Base-by-base conservation (phyloP, 2,329 filamentous ascomycete species). In the Diaporthe vexans region DNA sequence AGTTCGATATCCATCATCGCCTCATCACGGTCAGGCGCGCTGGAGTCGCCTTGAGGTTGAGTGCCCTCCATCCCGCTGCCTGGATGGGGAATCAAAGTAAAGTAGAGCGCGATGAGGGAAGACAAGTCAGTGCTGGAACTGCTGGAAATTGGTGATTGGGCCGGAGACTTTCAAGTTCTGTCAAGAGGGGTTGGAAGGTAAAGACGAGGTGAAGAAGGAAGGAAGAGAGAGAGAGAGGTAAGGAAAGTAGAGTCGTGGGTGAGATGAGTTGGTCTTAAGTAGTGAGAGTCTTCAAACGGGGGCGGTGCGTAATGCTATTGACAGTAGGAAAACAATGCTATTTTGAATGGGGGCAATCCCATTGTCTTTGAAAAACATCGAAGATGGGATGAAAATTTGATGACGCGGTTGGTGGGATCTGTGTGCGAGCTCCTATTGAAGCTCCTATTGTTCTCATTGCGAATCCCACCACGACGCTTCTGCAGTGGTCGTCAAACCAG, bases 341-440 rank as follows among this genome's bases (percentile, higher is more conserved):
- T 54, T 33, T 17, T 40, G n/a, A 54, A 54, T 68, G 17, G 63
- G 33, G 37, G 4, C 15, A 26, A 8, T 68, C 33, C 21, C 48
- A 68, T 68, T 68, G 63, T 68, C 33, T 33, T 29, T 15, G 8
- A 54, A 21, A n/a, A 48, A 33, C 48, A 21, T 35, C 24, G 19
- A 21, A 54, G 63, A 68, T 68, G 63, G 63, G 63, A 54, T 54
- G 63, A 54, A 68, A 68, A 40, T 19, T 5, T 9, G 21, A 21
- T 26, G 15, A 13, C 17, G 19, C 48, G 13, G 21, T 29, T 52
- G 48, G 29, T 54, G 46, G n/a, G 33, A n/a, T 9, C 48, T 29
- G 21, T 17, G 29, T 40, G 48, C 21, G 19, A 48, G 46, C 46
- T n/a, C 19, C 46, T 17, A 46, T n/a, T 15, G 7, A 52, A 37